A percentile compares a stretch with the other conserved stretches of the same genome.
Conservation (phyloP, 2,329 filamentous ascomycete species). For the Onygenales sp. region DNA sequence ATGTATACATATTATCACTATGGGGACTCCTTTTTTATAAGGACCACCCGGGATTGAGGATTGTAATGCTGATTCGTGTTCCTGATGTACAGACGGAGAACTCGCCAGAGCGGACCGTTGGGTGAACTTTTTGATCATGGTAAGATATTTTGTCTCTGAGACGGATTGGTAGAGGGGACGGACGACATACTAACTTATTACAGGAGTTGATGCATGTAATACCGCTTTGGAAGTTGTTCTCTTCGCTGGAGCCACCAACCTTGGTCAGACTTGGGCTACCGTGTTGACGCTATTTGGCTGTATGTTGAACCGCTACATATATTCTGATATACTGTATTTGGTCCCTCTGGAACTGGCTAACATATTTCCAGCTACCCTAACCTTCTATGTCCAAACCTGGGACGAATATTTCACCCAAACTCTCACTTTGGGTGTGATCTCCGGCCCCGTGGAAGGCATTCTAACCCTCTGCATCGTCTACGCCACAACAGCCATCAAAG, state of each 20-base stretch:
- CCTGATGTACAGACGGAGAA: constrained; percentile 56
- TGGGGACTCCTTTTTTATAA: background rate
- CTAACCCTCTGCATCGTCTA: constrained; percentile 76
- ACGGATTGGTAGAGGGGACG: background rate
- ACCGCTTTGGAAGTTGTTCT: constrained; percentile 88
- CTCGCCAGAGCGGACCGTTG: constrained; percentile 81
- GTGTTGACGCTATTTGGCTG: constrained; percentile 74
- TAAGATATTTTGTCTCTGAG: constrained; percentile 18
- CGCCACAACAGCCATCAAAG: constrained; percentile 70
- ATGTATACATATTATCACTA: constrained; percentile 32
- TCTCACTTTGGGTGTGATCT: constrained; percentile 81
- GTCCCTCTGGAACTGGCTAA: background rate
- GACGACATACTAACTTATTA: constrained; percentile 6
- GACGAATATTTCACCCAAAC: constrained; percentile 98
- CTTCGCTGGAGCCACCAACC: constrained; percentile 85
- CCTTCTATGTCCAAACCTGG: constrained; percentile 99
- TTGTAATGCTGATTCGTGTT: background rate
- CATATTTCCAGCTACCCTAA: constrained; percentile 57
- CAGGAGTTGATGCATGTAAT: constrained; percentile 83
- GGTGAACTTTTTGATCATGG: constrained; percentile 97
- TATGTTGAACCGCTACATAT: constrained; percentile 32
- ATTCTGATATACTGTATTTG: background rate
- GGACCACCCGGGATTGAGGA: background rate
- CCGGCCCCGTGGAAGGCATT: constrained; percentile 90
- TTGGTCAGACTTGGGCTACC: constrained; percentile 87